Conservation (phyloP, 805 yeast species). For the Hanseniaspora mollemarum region DNA sequence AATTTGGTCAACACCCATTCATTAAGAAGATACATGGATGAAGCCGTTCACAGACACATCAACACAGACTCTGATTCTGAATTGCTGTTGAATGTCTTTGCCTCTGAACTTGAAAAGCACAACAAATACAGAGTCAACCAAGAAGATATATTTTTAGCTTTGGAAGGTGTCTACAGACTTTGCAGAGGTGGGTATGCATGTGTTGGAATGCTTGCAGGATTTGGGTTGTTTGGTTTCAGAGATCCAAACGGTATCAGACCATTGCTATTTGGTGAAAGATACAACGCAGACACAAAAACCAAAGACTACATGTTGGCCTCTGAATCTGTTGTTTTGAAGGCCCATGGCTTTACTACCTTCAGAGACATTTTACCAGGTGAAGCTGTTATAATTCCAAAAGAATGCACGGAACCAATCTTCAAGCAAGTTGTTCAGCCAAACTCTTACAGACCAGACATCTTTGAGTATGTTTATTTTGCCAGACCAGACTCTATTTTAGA, state of each 20-base stretch:
- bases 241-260: slow-evolving; percentile 98
- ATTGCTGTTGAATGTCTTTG: slow-evolving; percentile 77
- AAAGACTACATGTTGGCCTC: slow-evolving; percentile 89
- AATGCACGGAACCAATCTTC: slow-evolving; percentile 59
- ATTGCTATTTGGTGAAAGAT: slow-evolving; percentile 71
- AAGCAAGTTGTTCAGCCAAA: slow-evolving; percentile 71
- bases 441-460: slow-evolving; percentile 85
- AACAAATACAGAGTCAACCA: slow-evolving; percentile 89
- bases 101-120: slow-evolving; percentile 78
- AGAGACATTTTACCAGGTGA: slow-evolving; percentile 89
- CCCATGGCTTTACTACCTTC: slow-evolving; percentile 71
- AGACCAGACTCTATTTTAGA: slow-evolving; percentile 93
- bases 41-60: slow-evolving; percentile 89
- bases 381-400: slow-evolving; percentile 85
- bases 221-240: slow-evolving; percentile 87
- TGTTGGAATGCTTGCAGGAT: slow-evolving; percentile 89
- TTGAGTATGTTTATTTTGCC: slow-evolving; percentile 96
- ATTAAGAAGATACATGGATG: slow-evolving; percentile 71
- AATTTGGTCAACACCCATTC: slow-evolving; percentile 80
- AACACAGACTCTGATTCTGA: slow-evolving; percentile 96
- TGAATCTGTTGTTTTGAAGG: slow-evolving; percentile 87
- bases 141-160: slow-evolving; percentile 75
- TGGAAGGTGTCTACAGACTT: slow-evolving; percentile 64
- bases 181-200: slow-evolving; percentile 98
- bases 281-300: slow-evolving; percentile 47